phyloP scores from a whole-genome alignment of 106 monocot genomes.

The Acorus gramineus region DNA sequence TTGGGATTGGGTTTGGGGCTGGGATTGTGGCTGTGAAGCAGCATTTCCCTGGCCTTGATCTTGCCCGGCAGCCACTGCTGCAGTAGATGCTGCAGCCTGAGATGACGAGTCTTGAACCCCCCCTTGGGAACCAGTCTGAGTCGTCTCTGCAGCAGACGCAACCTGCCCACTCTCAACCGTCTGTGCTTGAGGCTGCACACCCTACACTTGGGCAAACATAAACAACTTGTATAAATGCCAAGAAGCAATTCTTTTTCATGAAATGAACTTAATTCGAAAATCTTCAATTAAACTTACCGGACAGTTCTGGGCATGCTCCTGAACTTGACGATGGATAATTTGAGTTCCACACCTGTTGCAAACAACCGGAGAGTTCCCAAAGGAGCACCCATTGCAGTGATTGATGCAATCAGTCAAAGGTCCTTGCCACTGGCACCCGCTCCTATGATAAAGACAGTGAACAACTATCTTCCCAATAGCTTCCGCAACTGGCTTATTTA shows the following conservation, averaged over 20 bases:
- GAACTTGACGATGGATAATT: slow-evolving; percentile 93
- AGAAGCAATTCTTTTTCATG: not conserved
- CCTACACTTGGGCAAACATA: slow-evolving; percentile 28
- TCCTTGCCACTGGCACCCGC: slow-evolving; percentile 94
- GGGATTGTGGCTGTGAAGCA: slow-evolving; percentile 22
- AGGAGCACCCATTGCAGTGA: slow-evolving; percentile 66
- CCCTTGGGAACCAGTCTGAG: slow-evolving; percentile 14
- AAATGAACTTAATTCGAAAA: too few species aligned
- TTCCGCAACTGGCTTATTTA: slow-evolving; percentile 64
- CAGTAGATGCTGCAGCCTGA: slow-evolving; percentile 5
- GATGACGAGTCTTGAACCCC: slow-evolving; percentile 24
- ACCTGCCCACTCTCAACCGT: slow-evolving; percentile 32
- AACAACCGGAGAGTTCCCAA: slow-evolving; percentile 91
- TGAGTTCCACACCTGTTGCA: slow-evolving; percentile 91
- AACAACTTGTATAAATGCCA: not conserved
- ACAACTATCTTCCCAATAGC: slow-evolving; percentile 71
- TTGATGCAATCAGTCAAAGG: slow-evolving; percentile 61
- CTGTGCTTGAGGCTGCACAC: slow-evolving; percentile 70
- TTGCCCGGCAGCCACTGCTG: slow-evolving; percentile 14
- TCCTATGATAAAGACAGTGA: slow-evolving; percentile 77
- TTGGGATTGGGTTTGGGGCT: too few species aligned
- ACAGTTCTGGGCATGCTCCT: slow-evolving; percentile 91
- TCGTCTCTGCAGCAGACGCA: slow-evolving; percentile 19
- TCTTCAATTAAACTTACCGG: slow-evolving; percentile 37
- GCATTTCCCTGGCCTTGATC: slow-evolving; percentile 15